phyloP scores from a whole-genome alignment of 495 filamentous ascomycete species.

The Aspergillus homomorphus region DNA sequence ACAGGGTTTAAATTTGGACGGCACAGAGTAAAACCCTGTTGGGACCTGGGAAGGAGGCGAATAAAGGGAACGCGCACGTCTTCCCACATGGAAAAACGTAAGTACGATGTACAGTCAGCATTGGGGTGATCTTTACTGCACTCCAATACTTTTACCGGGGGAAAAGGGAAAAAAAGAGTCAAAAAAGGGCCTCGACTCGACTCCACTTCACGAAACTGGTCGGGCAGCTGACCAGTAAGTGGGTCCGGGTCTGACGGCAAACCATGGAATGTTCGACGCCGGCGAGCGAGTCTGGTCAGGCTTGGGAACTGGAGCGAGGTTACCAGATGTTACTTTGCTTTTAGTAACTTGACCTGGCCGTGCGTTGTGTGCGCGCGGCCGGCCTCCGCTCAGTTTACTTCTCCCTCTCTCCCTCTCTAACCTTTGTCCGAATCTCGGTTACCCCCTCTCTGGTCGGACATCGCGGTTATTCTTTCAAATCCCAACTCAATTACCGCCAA shows the following conservation, averaged over 20 bases:
- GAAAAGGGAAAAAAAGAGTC: not conserved
- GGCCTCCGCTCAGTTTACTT: not conserved
- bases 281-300: not conserved
- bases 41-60: not conserved
- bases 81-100: not conserved
- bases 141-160: not conserved
- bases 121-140: not conserved
- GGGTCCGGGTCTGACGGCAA: constrained; percentile 21
- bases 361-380: too few relatives aligned
- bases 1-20: not conserved
- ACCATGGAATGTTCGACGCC: constrained; percentile 26
- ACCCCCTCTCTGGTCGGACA: too few relatives aligned
- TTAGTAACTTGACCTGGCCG: not conserved
- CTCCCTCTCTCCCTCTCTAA: not conserved
- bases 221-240: constrained; percentile 21
- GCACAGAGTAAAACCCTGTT: too few relatives aligned
- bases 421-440: too few relatives aligned
- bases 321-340: too few relatives aligned
- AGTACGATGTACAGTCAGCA: not conserved
- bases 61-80: not conserved
- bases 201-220: constrained; percentile 18
- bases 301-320: not conserved
- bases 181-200: constrained; percentile 14
- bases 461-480: too few relatives aligned
- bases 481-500: not conserved